Evolutionary conservation across 352 stramenopile genomes (phyloP).

Genomic region (Phytophthora palmivora): DNA sequence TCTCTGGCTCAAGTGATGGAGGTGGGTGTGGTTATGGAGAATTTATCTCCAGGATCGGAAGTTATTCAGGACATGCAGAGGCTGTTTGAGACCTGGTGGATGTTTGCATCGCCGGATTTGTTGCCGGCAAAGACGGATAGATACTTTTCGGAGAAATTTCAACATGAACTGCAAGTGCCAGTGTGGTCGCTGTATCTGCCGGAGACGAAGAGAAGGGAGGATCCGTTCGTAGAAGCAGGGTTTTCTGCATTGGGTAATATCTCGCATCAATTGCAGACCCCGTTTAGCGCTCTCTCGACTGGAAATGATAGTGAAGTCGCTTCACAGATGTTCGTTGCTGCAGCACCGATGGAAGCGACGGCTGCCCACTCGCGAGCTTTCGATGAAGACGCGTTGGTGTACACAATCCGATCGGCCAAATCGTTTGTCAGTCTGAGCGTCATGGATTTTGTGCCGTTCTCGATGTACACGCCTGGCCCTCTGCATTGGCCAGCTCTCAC

Average conservation of each 20-base stretch:
- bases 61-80: slow-evolving; percentile 64
- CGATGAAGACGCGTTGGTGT: slow-evolving; percentile 77
- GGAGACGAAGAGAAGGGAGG: slow-evolving; percentile 28
- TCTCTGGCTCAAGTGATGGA: slow-evolving; percentile 87
- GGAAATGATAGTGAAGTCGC: slow-evolving; percentile 3
- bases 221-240: slow-evolving; percentile 61
- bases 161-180: slow-evolving; percentile 62
- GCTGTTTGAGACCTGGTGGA: slow-evolving; percentile 82
- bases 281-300: slow-evolving; percentile 18
- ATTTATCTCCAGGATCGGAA: slow-evolving; percentile 38
- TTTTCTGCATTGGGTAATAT: slow-evolving; percentile 59
- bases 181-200: slow-evolving; percentile 66
- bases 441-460: slow-evolving; percentile 85
- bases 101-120: slow-evolving; percentile 51
- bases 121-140: slow-evolving; percentile 36
- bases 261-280: slow-evolving; percentile 53
- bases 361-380: slow-evolving; percentile 55
- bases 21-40: slow-evolving; percentile 71
- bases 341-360: slow-evolving; percentile 69
- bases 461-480: slow-evolving; percentile 65
- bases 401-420: slow-evolving; percentile 70
- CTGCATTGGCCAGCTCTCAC: slow-evolving; percentile 76
- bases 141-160: slow-evolving; percentile 70
- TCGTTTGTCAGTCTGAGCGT: slow-evolving; percentile 73
- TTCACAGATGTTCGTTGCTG: slow-evolving; percentile 64